Conservation (phyloP, 2,329 filamentous ascomycete genomes). For the Diaporthe nobilis region DNA sequence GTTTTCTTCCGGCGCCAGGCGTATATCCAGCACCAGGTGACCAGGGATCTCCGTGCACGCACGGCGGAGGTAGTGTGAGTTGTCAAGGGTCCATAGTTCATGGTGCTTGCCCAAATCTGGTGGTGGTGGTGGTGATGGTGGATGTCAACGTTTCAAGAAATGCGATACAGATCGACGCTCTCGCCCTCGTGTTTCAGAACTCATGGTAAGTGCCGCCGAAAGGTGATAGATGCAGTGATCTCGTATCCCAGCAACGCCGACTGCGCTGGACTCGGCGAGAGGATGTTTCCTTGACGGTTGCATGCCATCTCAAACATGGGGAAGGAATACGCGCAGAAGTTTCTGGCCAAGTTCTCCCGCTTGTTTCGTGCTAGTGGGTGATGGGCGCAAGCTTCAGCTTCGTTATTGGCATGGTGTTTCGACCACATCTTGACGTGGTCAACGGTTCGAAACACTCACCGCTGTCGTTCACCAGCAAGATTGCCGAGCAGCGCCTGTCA, state of each 20-base stretch:
- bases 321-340: conserved; percentile 38
- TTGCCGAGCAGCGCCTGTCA: conserved; percentile 34
- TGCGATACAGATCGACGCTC: conserved; percentile 38
- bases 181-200: conserved; percentile 40
- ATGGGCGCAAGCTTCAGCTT: conserved; percentile 36
- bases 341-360: conserved; percentile 32
- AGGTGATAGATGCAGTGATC: conserved; percentile 8
- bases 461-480: conserved; percentile 25
- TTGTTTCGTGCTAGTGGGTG: conserved; percentile 35
- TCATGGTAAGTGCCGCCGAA: conserved; percentile 19
- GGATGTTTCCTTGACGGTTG: conserved; percentile 36
- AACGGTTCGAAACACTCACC: conserved; percentile 27
- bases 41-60: conserved; percentile 6
- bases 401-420: conserved; percentile 40
- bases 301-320: conserved; percentile 34
- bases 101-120: conserved; percentile 36
- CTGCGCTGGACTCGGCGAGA: conserved; percentile 16
- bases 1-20: conserved; percentile 13
- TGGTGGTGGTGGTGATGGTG: conserved; percentile 27
- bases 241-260: conserved; percentile 32
- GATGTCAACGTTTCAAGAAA: conserved; percentile 41
- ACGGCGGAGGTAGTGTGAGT: not conserved
- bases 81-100: conserved; percentile 24
- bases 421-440: conserved; percentile 4
- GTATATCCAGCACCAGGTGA: conserved; percentile 7